Percentiles rank a stretch among this genome's conserved stretches.
phyloP scores from a whole-genome alignment of 2,329 filamentous ascomycete species.

The Fusarium protoensiforme region DNA sequence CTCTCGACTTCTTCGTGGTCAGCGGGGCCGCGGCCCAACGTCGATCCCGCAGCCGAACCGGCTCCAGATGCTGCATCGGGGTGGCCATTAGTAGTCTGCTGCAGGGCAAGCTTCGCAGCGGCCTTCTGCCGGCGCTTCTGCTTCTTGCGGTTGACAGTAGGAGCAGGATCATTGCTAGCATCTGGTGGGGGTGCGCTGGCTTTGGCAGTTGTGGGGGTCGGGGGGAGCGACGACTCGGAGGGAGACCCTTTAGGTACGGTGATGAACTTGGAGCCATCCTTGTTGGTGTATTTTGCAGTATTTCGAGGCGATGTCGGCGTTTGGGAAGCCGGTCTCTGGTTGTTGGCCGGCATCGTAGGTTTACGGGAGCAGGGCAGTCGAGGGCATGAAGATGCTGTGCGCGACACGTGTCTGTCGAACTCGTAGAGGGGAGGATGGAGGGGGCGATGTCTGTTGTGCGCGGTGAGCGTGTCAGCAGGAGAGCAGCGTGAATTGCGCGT shows the following conservation, averaged over 20 bases:
- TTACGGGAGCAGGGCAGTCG: constrained; percentile 47
- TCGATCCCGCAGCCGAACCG: constrained; percentile 34
- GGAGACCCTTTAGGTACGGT: constrained; percentile 68
- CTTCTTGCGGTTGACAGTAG: constrained; percentile 88
- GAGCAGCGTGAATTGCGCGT: constrained; percentile 33
- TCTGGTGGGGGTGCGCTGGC: constrained; percentile 47
- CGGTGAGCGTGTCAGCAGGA: constrained; percentile 35
- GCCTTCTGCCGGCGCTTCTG: constrained; percentile 92
- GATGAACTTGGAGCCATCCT: constrained; percentile 77
- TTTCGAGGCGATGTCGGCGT: constrained; percentile 63
- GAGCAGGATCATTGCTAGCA: constrained; percentile 50
- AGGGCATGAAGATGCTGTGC: constrained; percentile 53
- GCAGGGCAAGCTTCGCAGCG: constrained; percentile 71
- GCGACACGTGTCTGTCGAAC: constrained; percentile 45
- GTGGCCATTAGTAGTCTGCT: constrained; percentile 53
- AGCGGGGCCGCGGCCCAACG: constrained; percentile 39
- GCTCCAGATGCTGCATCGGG: constrained; percentile 46
- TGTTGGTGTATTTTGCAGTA: constrained; percentile 73
- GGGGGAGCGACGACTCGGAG: constrained; percentile 65
- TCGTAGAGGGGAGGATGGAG: constrained; percentile 26
- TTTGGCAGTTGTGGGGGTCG: constrained; percentile 59
- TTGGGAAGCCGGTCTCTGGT: constrained; percentile 61
- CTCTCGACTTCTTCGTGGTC: constrained; percentile 66
- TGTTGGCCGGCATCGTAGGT: constrained; percentile 63
- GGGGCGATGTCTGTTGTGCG: constrained; percentile 28